Conservation (phyloP, 768 basidiomycete genomes). For the Mycena leptocephala region DNA sequence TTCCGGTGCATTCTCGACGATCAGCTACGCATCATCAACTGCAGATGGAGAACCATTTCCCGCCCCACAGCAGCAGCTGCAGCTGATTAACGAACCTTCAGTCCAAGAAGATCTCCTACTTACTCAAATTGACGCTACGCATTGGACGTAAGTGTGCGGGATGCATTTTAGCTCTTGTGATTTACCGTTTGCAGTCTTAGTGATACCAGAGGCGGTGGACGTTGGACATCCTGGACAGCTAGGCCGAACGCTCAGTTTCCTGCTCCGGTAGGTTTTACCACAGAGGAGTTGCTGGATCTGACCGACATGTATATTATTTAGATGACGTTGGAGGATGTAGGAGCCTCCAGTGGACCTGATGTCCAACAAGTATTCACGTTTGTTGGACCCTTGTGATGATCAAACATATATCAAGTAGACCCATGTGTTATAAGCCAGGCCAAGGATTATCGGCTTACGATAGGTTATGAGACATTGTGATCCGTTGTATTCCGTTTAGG, state of each 20-base stretch:
- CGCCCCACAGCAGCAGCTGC: too few species aligned
- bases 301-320: neutral
- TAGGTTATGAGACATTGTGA: neutral
- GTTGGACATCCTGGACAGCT: neutral
- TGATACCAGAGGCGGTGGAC: neutral
- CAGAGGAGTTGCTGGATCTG: neutral
- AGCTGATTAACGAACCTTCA: too few species aligned
- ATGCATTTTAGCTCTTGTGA: neutral
- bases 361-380: too few species aligned
- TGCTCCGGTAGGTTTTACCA: neutral
- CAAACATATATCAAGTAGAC: neutral
- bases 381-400: too few species aligned
- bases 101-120: too few species aligned
- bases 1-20: neutral
- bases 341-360: too few species aligned
- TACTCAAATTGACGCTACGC: neutral
- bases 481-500: neutral
- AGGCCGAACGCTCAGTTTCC: neutral
- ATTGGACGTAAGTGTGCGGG: slow-evolving; percentile 1
- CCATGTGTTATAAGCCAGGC: neutral
- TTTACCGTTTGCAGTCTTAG: neutral
- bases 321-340: neutral
- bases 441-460: neutral
- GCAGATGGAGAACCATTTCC: too few species aligned
- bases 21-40: too few species aligned